Evolutionary conservation across 257 asterid genomes (phyloP).

Genomic region (Lycium barbarum): DNA sequence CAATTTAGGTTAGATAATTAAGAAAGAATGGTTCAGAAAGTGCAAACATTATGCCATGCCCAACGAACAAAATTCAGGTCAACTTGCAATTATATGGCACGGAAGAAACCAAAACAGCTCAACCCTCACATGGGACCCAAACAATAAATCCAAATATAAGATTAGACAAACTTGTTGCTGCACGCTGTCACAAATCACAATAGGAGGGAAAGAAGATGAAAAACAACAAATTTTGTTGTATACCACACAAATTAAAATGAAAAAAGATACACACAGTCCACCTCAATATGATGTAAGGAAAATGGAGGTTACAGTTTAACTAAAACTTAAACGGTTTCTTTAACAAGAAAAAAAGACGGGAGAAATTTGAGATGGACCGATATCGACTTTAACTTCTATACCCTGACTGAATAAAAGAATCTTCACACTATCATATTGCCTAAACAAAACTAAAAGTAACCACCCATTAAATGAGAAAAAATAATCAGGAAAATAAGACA

Average conservation of each 20-base stretch:
- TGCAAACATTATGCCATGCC: background rate
- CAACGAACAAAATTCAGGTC: constrained; percentile 28
- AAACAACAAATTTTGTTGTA: background rate
- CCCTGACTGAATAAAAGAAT: background rate
- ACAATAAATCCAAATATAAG: background rate
- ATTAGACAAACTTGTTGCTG: constrained; percentile 23
- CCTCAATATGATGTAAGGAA: background rate
- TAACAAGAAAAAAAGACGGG: background rate
- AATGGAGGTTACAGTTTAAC: constrained; percentile 19
- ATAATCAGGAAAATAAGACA: background rate
- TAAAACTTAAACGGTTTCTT: constrained; percentile 18
- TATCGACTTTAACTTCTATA: background rate
- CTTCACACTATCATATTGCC: background rate
- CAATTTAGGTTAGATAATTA: constrained; percentile 2
- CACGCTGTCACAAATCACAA: background rate
- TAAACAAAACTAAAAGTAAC: background rate
- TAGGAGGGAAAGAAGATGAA: constrained; percentile 1
- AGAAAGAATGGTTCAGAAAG: background rate
- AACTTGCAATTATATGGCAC: constrained; percentile 22
- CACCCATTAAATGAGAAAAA: background rate
- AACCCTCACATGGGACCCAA: constrained; percentile 31
- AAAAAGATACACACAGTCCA: background rate
- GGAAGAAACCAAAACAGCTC: constrained; percentile 17
- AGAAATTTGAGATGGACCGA: background rate
- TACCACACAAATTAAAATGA: background rate